phyloP scores from a whole-genome alignment of 257 asterid genomes.

The Coffea canephora region DNA sequence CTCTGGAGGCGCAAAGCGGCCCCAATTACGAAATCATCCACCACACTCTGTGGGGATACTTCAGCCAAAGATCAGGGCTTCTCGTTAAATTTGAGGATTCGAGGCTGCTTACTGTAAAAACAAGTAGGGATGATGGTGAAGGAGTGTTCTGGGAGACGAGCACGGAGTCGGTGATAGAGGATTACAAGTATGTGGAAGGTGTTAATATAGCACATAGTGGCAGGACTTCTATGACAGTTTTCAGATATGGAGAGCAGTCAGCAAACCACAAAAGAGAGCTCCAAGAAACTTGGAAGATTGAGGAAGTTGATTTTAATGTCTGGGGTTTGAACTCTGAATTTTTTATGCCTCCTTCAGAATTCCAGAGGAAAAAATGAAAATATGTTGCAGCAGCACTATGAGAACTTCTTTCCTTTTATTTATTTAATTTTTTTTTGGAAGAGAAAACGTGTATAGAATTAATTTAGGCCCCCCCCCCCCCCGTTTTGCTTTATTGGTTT shows the following conservation, averaged over 20 bases:
- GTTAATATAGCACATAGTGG: constrained; percentile 85
- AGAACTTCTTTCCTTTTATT: not conserved
- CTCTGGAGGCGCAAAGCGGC: constrained; percentile 69
- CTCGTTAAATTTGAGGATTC: constrained; percentile 86
- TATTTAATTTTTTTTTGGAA: not conserved
- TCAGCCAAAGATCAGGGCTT: constrained; percentile 93
- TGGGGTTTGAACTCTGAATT: constrained; percentile 60
- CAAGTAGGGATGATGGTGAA: constrained; percentile 75
- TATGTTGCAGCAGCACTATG: not conserved
- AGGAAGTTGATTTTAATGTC: constrained; percentile 78
- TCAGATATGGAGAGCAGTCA: constrained; percentile 84
- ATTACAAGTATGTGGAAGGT: constrained; percentile 77
- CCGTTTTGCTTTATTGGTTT: not conserved
- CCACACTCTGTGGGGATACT: constrained; percentile 93
- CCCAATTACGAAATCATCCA: constrained; percentile 75
- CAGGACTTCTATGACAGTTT: constrained; percentile 66
- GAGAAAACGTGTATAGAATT: not conserved
- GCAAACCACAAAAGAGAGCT: constrained; percentile 87
- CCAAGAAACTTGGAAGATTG: constrained; percentile 76
- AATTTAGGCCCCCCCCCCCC: not conserved
- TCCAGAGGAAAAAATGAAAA: constrained; percentile 22
- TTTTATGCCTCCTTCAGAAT: constrained; percentile 80
- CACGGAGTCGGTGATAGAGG: constrained; percentile 77
- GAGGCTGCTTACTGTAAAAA: constrained; percentile 65
- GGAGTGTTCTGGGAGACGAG: constrained; percentile 92